Percentiles rank a stretch among this genome's conserved stretches.
These are phyloP conservation scores for Carex scoparia DNA, from an alignment of 176 grass and related monocot species.

Conservation along the genomic window DNA sequence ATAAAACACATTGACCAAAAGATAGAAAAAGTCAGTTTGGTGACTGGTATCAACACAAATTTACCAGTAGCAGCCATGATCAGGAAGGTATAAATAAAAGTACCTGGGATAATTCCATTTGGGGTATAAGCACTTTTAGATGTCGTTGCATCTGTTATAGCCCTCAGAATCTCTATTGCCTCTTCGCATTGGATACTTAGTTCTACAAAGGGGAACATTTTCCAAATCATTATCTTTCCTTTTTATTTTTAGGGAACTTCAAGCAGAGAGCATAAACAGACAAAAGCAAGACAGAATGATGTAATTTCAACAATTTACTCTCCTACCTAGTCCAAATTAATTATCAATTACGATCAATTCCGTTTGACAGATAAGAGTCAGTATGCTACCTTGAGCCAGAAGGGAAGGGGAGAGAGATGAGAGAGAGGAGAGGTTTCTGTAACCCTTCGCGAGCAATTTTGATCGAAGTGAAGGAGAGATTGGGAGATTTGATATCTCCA, in stretches of 20 bases:
- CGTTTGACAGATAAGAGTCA: background rate
- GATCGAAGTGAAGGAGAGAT: constrained; percentile 25
- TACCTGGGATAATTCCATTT: constrained; percentile 33
- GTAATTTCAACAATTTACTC: too few relatives aligned
- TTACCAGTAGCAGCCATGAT: background rate
- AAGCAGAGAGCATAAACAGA: background rate
- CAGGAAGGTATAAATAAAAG: background rate
- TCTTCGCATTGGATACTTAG: constrained; percentile 32
- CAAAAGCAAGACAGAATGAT: background rate
- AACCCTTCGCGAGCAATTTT: constrained; percentile 31
- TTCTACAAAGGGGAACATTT: constrained; percentile 17
- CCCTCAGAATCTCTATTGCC: constrained; percentile 36
- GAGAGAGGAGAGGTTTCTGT: constrained; percentile 26
- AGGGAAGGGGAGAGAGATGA: constrained; percentile 25
- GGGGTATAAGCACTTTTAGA: constrained; percentile 14
- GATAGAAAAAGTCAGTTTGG: background rate
- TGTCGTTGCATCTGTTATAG: constrained; percentile 12
- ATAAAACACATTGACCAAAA: background rate
- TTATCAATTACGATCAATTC: background rate
- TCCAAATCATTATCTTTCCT: too few relatives aligned
- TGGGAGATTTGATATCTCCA: constrained; percentile 41
- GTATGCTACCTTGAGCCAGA: constrained; percentile 34
- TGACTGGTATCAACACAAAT: background rate
- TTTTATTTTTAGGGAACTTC: too few relatives aligned
- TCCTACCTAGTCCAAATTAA: background rate